Evolutionary conservation across 345 rosid species (phyloP).

Genomic region (Litchi chinensis): DNA sequence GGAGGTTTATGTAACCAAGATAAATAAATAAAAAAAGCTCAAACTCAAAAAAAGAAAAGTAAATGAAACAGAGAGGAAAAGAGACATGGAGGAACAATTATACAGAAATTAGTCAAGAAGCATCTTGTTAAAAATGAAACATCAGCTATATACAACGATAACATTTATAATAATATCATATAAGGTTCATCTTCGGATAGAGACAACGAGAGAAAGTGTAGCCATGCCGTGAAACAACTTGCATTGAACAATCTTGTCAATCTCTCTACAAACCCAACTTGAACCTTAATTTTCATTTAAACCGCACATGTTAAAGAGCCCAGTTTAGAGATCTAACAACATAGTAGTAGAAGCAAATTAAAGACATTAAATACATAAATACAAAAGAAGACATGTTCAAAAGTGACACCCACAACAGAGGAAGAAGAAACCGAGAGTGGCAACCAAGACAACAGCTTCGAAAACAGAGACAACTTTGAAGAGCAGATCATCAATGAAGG

Average conservation of each 20-base stretch:
- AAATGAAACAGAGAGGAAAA: background rate
- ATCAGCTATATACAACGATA: slow-evolving; percentile 1
- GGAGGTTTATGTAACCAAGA: background rate
- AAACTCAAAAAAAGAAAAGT: too few species aligned
- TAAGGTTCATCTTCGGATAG: background rate
- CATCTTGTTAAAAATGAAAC: background rate
- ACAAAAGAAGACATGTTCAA: background rate
- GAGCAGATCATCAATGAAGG: slow-evolving; percentile 40
- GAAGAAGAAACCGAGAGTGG: slow-evolving; percentile 49
- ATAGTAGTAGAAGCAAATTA: background rate
- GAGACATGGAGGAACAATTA: background rate
- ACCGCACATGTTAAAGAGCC: background rate
- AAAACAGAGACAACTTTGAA: slow-evolving; percentile 45
- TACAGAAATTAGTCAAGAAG: background rate
- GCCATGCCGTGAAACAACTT: too few species aligned
- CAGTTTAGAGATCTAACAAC: background rate
- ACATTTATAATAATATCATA: background rate
- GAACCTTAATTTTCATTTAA: background rate
- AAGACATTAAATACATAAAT: background rate
- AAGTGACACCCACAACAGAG: slow-evolving; percentile 51
- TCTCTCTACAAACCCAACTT: background rate
- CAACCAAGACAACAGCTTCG: slow-evolving; percentile 45
- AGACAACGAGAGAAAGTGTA: background rate
- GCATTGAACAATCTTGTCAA: too few species aligned
- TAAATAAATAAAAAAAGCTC: background rate